Conservation (phyloP, 345 rosid genomes). For the Populus ilicifolia region DNA sequence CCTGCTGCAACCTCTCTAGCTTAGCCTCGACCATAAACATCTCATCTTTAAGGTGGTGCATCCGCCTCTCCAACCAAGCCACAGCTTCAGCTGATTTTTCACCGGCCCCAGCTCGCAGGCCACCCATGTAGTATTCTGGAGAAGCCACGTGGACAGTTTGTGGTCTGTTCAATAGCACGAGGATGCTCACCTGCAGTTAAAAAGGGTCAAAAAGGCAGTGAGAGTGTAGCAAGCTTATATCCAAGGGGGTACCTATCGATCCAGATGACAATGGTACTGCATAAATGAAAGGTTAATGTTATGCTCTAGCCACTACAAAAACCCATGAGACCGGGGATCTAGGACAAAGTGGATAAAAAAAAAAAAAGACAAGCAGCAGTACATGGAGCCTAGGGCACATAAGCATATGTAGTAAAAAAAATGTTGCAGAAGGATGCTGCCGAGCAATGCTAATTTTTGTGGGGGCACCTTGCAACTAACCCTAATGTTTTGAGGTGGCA, state of each 20-base stretch:
- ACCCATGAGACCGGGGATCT: too few relatives aligned
- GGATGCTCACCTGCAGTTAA: constrained; percentile 58
- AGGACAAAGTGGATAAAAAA: too few relatives aligned
- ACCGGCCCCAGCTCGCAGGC: constrained; percentile 20
- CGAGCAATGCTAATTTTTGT: neutral
- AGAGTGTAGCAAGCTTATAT: neutral
- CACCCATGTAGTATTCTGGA: constrained; percentile 27
- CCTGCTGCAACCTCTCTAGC: constrained; percentile 65
- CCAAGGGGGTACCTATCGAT: neutral
- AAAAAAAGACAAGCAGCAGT: too few relatives aligned
- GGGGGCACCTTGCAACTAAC: neutral
- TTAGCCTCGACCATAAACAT: constrained; percentile 69
- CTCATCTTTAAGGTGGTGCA: constrained; percentile 70
- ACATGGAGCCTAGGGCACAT: neutral
- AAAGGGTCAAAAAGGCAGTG: neutral
- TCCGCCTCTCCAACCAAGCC: constrained; percentile 68
- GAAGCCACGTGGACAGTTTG: constrained; percentile 42
- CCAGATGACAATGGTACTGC: neutral
- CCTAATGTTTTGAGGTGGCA: neutral
- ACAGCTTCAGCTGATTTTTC: constrained; percentile 44
- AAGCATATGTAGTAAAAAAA: neutral
- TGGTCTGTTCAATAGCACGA: constrained; percentile 65
- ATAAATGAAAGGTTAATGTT: neutral
- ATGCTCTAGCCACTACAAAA: neutral
- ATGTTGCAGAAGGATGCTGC: neutral